Percentiles rank a stretch among this genome's conserved stretches.
Conservation (phyloP, 495 filamentous ascomycete species). For the Talaromyces nanjingensis region DNA sequence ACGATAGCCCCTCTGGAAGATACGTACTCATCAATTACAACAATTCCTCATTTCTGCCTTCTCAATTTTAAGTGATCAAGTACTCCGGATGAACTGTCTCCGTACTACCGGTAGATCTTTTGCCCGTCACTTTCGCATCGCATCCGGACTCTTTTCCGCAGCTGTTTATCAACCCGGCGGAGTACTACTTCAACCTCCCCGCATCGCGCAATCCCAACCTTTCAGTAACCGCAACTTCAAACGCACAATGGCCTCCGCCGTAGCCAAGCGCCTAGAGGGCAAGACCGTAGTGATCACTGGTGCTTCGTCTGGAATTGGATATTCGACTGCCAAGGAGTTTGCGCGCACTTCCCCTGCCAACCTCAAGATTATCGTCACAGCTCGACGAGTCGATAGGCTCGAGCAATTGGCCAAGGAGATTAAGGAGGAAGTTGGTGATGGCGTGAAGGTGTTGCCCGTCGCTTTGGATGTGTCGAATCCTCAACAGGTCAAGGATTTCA, state of each 20-base stretch:
- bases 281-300: constrained; percentile 93
- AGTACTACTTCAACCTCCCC: background rate
- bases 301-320: constrained; percentile 88
- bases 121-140: background rate
- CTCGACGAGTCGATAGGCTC: constrained; percentile 71
- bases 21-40: background rate
- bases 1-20: background rate
- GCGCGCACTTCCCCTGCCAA: constrained; percentile 74
- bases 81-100: background rate
- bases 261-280: constrained; percentile 80
- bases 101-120: background rate
- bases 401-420: constrained; percentile 74
- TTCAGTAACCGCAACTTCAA: constrained; percentile 3
- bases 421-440: constrained; percentile 66
- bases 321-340: constrained; percentile 82
- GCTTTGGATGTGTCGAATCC: constrained; percentile 83
- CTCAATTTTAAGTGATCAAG: background rate
- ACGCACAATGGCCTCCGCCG: constrained; percentile 67
- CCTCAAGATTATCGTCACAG: constrained; percentile 82
- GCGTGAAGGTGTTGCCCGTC: constrained; percentile 73
- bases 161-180: background rate
- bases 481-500: constrained; percentile 68
- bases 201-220: background rate
- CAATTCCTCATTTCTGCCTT: background rate
- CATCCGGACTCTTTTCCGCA: background rate